phyloP scores from a whole-genome alignment of 2,329 filamentous ascomycete genomes.

The Fusarium aywerte region DNA sequence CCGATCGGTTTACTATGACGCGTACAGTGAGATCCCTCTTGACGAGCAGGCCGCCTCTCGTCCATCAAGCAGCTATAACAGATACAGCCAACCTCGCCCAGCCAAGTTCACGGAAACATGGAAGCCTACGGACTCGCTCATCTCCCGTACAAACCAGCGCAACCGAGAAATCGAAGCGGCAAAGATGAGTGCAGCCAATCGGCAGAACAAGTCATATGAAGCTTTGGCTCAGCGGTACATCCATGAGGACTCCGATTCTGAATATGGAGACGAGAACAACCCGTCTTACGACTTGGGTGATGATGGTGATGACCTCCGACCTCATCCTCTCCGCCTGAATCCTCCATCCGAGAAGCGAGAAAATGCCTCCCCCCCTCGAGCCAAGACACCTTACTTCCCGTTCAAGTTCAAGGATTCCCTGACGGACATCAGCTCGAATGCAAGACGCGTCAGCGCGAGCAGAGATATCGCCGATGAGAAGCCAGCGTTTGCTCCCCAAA shows the following conservation, averaged over 20 bases:
- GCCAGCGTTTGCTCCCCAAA: slow-evolving; percentile 38
- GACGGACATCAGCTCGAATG: slow-evolving; percentile 59
- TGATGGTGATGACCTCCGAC: slow-evolving; percentile 50
- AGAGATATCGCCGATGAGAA: slow-evolving; percentile 59
- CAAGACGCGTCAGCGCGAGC: slow-evolving; percentile 56
- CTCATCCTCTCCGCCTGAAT: slow-evolving; percentile 66
- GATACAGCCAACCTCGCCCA: slow-evolving; percentile 50
- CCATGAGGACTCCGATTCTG: slow-evolving; percentile 54
- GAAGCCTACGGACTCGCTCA: slow-evolving; percentile 64
- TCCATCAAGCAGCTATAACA: slow-evolving; percentile 38
- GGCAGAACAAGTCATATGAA: slow-evolving; percentile 56
- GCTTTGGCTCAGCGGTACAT: slow-evolving; percentile 59
- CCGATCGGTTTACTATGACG: slow-evolving; percentile 53
- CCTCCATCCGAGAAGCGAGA: slow-evolving; percentile 48
- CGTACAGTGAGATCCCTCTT: slow-evolving; percentile 63
- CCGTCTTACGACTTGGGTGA: slow-evolving; percentile 46
- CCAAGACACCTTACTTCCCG: slow-evolving; percentile 40
- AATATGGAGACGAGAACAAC: slow-evolving; percentile 54
- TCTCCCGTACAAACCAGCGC: slow-evolving; percentile 65
- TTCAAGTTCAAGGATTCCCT: slow-evolving; percentile 49
- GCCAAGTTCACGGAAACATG: slow-evolving; percentile 66
- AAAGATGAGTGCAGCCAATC: slow-evolving; percentile 49
- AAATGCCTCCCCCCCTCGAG: slow-evolving; percentile 27
- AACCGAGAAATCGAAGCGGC: slow-evolving; percentile 56
- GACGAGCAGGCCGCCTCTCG: slow-evolving; percentile 52